Evolutionary conservation across 2,329 filamentous ascomycete genomes (phyloP), one percentile per base, ranked within the genome.

Genomic region (Tolypocladium ophioglossoides): DNA sequence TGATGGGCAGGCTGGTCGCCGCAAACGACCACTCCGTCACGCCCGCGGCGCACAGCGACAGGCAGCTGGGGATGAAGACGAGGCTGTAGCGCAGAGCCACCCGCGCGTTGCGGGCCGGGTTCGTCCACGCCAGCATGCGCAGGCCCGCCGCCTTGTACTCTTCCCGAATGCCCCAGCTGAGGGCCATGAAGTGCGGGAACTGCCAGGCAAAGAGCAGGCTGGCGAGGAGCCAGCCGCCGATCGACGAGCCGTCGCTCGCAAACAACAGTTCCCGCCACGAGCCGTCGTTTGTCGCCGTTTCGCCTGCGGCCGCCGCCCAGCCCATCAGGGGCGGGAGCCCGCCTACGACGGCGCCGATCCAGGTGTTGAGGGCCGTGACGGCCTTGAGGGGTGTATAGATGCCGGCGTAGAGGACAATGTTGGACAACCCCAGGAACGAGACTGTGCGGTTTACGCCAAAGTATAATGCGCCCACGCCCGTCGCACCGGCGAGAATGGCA

Each of bases 281-380:
- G 34, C 87, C 86, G 59, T 85, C 83, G 24, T 79, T 82, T 3
- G 85, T 88, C 10, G 91, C 91, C 47, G 85, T 86, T 69, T 96
- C 90, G 52, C 91, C 91, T 0, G 91, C 91, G 0, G 94, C 94
- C 0, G 94, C 94, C 18, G 91, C 89, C 94, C 94, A 99, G 59
- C 94, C 94, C 94, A 99, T 99, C 35, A 99, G 73, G 0, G 94
- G 94, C 0, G 94, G 92, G 54, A 99, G 95, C 1, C 87, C 91
- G 57, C 94, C 94, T 0, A 99, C 89, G 0, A 99, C 71, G 4
- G 91, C 94, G 18, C 94, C 94, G 18, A 95, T 81, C 94, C 94
- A 99, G 0, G 94, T 99, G 66, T 99, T 99, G 55, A 91, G 72
- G 11, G 86, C 87, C 4, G 86, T 88, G 14, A 96, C 75, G 8